Base-by-base conservation (phyloP, 108 stramenopile genomes). In the Cyclostephanos tholiformis region DNA sequence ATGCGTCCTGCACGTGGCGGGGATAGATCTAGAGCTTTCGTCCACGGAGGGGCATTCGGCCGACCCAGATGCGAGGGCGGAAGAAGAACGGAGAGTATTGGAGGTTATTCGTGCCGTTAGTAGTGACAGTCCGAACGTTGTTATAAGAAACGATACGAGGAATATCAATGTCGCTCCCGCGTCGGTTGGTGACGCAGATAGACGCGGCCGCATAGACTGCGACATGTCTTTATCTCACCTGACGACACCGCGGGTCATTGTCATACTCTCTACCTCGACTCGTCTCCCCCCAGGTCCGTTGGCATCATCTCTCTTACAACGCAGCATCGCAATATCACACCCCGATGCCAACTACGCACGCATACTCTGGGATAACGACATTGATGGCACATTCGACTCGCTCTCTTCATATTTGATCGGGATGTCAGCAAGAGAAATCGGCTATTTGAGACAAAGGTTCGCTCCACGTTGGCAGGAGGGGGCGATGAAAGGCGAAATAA, bases 1-100 rank as follows among this genome's bases (percentile, higher is more conserved):
- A 9, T 90, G 89, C 73, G 75, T 95, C 1, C 70, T 95, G 60
- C 88, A 88, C 69, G 57, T 95, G 41, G 53, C 46, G 20, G 79
- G 81, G 62, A 63, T 92, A 23, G 91, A 92, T 69, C 36, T 63
- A 17, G 91, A 95, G 67, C 63, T 92, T 5, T 63, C 84, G 9
- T 56, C 75, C 11, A 81, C 83, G n/a, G 76, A 80, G 0, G 83
- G 79, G 25, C 76, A 74, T 52, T 57, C 84, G 22, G 84, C 81
- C 14, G 76, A 87, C 55, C 82, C 79, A 29, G 80, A 80, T 64
- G 76, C 53, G n/a, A 71, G 79, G 46, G 72, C 39, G 30, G 83
- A 84, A 9, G 69, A 80, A 79, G 64, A 88, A 84, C 78, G 73
- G 74, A 50, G 86, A 82, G 66, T 77, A 79, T 69, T 89, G 86